These are phyloP conservation scores for Backusella tuberculispora DNA, from an alignment of 192 early-diverging fungal species.

Conservation along the genomic window DNA sequence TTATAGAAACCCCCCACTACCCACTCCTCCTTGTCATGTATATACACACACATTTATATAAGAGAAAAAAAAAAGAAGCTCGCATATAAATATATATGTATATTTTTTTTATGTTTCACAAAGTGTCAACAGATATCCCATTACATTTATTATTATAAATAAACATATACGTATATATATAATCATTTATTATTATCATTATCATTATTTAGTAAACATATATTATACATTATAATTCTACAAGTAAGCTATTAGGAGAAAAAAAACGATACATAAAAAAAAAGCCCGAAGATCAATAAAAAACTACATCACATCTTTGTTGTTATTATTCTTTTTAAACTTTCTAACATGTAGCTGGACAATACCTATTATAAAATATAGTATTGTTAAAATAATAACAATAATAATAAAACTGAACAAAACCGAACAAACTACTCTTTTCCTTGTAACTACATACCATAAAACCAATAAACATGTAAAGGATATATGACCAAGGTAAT, in stretches of 20 bases:
- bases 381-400: background rate
- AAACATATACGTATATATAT: background rate
- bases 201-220: background rate
- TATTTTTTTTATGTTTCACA: background rate
- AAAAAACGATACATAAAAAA: background rate
- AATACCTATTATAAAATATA: background rate
- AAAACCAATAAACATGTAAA: constrained; percentile 58
- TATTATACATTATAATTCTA: constrained; percentile 5
- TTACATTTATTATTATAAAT: background rate
- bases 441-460: constrained; percentile 28
- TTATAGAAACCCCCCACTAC: background rate
- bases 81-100: background rate
- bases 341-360: background rate
- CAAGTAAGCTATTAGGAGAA: background rate
- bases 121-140: constrained; percentile 9
- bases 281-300: background rate
- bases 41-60: background rate
- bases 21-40: background rate
- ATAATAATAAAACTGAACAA: too few species aligned
- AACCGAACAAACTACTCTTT: too few species aligned
- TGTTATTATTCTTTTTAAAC: background rate
- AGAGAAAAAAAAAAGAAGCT: too few species aligned
- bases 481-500: constrained; percentile 50
- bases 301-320: background rate
- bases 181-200: background rate